Evolutionary conservation across 2,329 filamentous ascomycete genomes (phyloP).

Genomic region (Ceratocystis colombiana): DNA sequence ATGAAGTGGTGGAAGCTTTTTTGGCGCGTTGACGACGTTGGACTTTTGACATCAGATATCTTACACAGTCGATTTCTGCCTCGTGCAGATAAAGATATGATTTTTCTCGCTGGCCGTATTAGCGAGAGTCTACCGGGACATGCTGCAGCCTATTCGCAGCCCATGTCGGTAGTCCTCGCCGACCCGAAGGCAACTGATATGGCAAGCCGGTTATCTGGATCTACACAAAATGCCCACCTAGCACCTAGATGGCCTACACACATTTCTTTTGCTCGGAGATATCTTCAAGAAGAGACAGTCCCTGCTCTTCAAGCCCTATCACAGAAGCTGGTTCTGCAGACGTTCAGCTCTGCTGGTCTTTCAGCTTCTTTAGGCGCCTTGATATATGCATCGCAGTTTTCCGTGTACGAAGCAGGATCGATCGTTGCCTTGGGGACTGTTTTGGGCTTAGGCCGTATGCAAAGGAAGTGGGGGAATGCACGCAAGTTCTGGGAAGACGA

Average conservation of each 20-base stretch:
- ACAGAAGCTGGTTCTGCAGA: slow-evolving; percentile 64
- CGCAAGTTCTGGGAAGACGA: slow-evolving; percentile 54
- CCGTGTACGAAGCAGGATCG: slow-evolving; percentile 53
- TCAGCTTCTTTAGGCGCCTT: slow-evolving; percentile 46
- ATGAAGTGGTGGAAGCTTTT: slow-evolving; percentile 91
- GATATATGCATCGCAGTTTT: slow-evolving; percentile 46
- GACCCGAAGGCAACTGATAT: neutral
- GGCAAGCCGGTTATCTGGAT: neutral
- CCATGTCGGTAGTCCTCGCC: slow-evolving; percentile 28
- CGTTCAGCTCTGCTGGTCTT: slow-evolving; percentile 59
- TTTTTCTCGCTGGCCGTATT: slow-evolving; percentile 72
- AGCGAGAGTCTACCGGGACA: slow-evolving; percentile 38
- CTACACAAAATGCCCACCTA: neutral
- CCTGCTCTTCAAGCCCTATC: slow-evolving; percentile 62
- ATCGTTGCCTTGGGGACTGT: slow-evolving; percentile 52
- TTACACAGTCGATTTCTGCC: slow-evolving; percentile 67
- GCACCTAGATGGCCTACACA: slow-evolving; percentile 57
- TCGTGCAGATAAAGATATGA: slow-evolving; percentile 66
- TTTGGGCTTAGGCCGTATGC: slow-evolving; percentile 49
- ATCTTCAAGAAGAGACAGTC: slow-evolving; percentile 55
- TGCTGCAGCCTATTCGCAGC: slow-evolving; percentile 33
- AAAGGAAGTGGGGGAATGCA: slow-evolving; percentile 53
- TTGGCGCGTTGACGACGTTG: slow-evolving; percentile 87
- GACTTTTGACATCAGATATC: slow-evolving; percentile 70
- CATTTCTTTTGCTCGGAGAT: slow-evolving; percentile 60